These are phyloP conservation scores for Diaporthe caulivora DNA, from an alignment of 2,329 filamentous ascomycete genomes.

Conservation along the genomic window DNA sequence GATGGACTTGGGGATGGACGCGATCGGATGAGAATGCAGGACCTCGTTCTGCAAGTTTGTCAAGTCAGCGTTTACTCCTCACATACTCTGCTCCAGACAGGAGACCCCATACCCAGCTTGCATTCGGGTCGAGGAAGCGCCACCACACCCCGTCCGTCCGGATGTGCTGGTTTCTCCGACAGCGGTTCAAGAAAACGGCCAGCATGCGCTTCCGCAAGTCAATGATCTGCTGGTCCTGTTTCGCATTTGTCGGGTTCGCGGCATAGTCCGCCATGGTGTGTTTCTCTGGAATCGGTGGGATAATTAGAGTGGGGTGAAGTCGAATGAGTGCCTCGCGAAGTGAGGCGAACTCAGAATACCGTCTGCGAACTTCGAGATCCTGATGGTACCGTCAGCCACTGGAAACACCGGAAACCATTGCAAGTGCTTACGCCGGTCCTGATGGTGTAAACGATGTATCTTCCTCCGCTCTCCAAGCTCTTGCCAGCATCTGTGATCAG, in stretches of 20 bases:
- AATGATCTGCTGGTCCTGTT: constrained; percentile 97
- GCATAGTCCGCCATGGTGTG: constrained; percentile 99
- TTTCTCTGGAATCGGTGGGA: constrained; percentile 98
- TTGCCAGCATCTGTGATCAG: constrained; percentile 96
- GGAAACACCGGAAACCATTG: background rate
- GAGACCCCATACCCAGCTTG: constrained; percentile 86
- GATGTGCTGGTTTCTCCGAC: constrained; percentile 91
- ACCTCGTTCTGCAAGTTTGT: constrained; percentile 80
- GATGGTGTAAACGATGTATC: constrained; percentile 98
- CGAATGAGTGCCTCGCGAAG: constrained; percentile 89
- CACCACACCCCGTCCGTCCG: constrained; percentile 96
- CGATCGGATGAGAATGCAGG: constrained; percentile 89
- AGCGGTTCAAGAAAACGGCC: constrained; percentile 93
- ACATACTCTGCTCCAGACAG: background rate
- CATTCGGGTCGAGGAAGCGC: constrained; percentile 97
- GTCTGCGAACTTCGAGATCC: constrained; percentile 94
- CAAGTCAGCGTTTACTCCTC: constrained; percentile 44
- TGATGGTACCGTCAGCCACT: constrained; percentile 52
- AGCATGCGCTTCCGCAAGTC: constrained; percentile 97
- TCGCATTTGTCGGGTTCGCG: constrained; percentile 96
- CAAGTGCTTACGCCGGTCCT: constrained; percentile 80
- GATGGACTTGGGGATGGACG: constrained; percentile 93
- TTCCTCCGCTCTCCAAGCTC: constrained; percentile 89
- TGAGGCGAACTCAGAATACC: constrained; percentile 97
- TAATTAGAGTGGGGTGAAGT: constrained; percentile 93